Base-by-base conservation (phyloP, 140 eudicot genomes). In the Bidens hawaiensis region DNA sequence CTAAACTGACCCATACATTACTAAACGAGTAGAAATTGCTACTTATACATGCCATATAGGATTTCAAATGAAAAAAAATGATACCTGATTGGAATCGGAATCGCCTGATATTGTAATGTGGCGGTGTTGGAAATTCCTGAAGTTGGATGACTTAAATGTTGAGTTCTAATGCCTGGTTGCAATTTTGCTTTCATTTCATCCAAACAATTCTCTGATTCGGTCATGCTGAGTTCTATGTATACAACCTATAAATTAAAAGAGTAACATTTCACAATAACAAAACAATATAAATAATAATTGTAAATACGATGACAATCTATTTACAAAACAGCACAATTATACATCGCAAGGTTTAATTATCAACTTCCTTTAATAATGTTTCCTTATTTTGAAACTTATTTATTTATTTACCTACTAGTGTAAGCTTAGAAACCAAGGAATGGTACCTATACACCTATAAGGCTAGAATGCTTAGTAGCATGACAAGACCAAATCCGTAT, bases 161-260 rank as follows among this genome's bases (percentile, higher is more conserved):
- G 40, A 60, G 74, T 43, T 15, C 27, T 57, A 59, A 16, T 48
- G 66, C 43, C 65, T 27, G 65, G 23, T 6, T 36, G 59, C 54
- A 60, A 26, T 31, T 50, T 71, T 40, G 63, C 64, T 77, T 83
- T 83, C 95, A 86, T 83, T 66, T 83, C 82, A 25, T 78, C 67
- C 78, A 87, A 67, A 58, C 59, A 68, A 66, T 53, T 76, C 50
- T 73, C 66, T 1, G 91, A 54, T 70, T 83, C 95, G 0, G 21
- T 69, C 73, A 79, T 59, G 62, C 64, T 55, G 15, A 78, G 82
- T 70, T 87, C 95, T 45, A 79, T 21, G 54, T 80, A 87, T 1
- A 69, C 64, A 12, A 87, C 80, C 95, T 87, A 49, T 28, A 7
- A 28, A 45, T 53, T 23, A 41, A 27, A 65, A 65, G 11, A 11